Evolutionary conservation across 2,329 filamentous ascomycete genomes (phyloP), one percentile per base, ranked within the genome.

Genomic region (Calycina herbarum): DNA sequence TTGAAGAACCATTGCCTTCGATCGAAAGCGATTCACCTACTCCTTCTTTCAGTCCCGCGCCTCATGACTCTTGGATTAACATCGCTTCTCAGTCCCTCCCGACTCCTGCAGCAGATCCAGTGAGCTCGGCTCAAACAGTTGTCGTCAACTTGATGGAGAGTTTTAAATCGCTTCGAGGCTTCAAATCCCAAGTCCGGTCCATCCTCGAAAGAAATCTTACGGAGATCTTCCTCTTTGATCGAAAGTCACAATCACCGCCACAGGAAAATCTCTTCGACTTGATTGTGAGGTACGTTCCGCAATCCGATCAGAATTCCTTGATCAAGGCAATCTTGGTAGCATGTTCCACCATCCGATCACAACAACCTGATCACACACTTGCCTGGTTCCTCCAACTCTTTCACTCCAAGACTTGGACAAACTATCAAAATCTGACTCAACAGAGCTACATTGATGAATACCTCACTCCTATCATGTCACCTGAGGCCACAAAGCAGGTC

Each of bases 341-440:
- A 15, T 66, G 67, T 51, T 64, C 68, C 40, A 65, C 63, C 20
- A 59, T 66, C 27, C 64, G 61, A 20, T 57, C 57, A 5, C 61
- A 62, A 40, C 33, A 20, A 5, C 59, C 45, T 31, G 65, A 67
- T 7, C 59, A 35, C 54, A 63, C 48, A 7, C 51, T 70, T 10
- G 40, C 45, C 4, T 70, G 68, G 68, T 70, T 67, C 66, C 61
- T 61, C 5, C 67, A 67, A 4, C 51, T 67, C 8, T 66, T 64
- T 35, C 24, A 48, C 11, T 63, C 68, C 33, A 20, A 62, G 1
- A 59, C 40, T n/a, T 70, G 67, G 67, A 35, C 48, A 10, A 63
- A 60, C 7, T 70, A 66, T 57, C 57, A 64, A n/a, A 17, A 42
- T 38, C 58, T 63, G 7, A 57, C 65, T 20, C 59, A 68, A 10